These are phyloP conservation scores for Stereocaulon alpinum DNA, from an alignment of 495 filamentous ascomycete species.

Conservation along the genomic window DNA sequence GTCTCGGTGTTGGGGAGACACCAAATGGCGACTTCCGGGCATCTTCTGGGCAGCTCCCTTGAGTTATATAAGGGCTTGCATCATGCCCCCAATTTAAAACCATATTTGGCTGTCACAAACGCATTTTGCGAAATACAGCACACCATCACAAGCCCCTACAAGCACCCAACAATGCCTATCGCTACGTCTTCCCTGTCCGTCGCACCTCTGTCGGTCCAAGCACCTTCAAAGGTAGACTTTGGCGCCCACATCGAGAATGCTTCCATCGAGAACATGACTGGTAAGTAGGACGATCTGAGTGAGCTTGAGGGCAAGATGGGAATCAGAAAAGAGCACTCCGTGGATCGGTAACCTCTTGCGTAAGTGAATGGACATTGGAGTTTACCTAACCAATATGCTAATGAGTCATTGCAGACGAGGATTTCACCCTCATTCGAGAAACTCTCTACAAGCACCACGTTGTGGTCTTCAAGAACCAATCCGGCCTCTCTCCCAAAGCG, in stretches of 20 bases:
- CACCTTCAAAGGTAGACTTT: constrained; percentile 38
- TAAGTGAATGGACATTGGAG: constrained; percentile 25
- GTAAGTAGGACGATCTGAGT: constrained; percentile 18
- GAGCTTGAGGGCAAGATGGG: constrained; percentile 13
- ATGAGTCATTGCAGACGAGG: constrained; percentile 35
- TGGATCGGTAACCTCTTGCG: constrained; percentile 46
- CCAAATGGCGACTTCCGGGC: no score
- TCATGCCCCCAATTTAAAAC: no score
- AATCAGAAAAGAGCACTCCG: constrained; percentile 38
- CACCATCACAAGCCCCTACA: no score
- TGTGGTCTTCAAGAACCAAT: constrained; percentile 58
- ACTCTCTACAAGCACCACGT: constrained; percentile 54
- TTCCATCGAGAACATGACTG: constrained; percentile 50
- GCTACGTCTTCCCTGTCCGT: not conserved
- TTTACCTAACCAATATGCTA: constrained; percentile 1
- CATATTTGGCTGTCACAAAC: no score
- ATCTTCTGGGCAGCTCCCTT: no score
- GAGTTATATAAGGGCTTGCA: no score
- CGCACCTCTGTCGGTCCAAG: not conserved
- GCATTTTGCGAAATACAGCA: no score
- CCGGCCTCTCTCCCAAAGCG: constrained; percentile 48
- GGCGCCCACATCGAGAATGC: constrained; percentile 46
- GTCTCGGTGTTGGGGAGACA: no score
- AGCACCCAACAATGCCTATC: not conserved
- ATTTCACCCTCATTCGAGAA: constrained; percentile 47